These are phyloP conservation scores for Ramaria sp. DNA, from an alignment of 768 basidiomycete genomes.

Conservation along the genomic window DNA sequence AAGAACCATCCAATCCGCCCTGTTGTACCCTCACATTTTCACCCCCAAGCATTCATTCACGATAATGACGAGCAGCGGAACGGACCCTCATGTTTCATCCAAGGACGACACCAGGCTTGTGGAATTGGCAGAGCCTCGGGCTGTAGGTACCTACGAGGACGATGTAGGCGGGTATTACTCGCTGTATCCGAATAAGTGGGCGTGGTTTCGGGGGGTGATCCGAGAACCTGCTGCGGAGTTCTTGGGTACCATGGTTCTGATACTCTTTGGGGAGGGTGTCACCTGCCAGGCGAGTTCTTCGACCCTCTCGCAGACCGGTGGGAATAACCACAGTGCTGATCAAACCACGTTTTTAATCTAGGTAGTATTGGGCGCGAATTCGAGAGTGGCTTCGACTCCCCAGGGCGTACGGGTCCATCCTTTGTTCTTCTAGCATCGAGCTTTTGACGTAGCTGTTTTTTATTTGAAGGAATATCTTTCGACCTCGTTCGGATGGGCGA, in stretches of 20 bases:
- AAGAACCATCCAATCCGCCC: no score
- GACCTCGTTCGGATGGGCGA: no score
- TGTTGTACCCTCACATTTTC: no score
- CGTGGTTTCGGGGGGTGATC: no score
- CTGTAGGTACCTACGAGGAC: neutral
- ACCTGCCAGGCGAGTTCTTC: constrained; percentile 14
- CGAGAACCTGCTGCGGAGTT: no score
- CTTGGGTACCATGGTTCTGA: no score
- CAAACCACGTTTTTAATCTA: neutral
- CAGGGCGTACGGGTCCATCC: constrained; percentile 13
- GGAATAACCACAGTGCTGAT: neutral
- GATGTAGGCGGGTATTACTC: constrained; percentile 1
- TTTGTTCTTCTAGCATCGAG: neutral
- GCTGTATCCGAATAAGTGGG: no score
- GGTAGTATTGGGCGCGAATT: constrained; percentile 13
- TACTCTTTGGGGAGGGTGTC: no score
- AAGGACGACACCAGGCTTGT: neutral
- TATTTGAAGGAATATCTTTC: no score
- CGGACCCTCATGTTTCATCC: no score
- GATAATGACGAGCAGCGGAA: no score
- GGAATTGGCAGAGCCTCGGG: neutral
- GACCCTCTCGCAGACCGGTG: neutral
- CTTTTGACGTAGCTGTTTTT: neutral
- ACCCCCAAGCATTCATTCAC: no score
- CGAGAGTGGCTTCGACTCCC: constrained; percentile 14